Percentiles rank a stretch among this genome's conserved stretches.
These are phyloP conservation scores for Chaetomiaceae sp. DNA, from an alignment of 2,329 filamentous ascomycete genomes.

Conservation along the genomic window DNA sequence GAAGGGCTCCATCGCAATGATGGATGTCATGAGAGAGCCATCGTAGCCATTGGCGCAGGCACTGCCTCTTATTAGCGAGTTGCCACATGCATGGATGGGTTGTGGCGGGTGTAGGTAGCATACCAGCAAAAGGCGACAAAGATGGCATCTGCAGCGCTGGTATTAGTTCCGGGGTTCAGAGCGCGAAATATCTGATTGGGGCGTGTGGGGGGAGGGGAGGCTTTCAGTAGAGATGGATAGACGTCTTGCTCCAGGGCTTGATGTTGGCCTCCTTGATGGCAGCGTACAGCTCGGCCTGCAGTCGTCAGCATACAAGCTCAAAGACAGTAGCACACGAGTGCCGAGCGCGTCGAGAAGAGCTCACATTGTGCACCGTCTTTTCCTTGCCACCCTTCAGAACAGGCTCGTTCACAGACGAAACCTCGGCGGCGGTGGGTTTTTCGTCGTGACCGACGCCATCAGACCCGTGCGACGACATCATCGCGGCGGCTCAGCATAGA, in stretches of 20 bases:
- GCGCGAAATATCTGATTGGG: background rate
- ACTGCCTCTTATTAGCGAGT: background rate
- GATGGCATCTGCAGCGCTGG: constrained; percentile 32
- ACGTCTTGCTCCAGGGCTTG: constrained; percentile 36
- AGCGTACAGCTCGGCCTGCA: constrained; percentile 42
- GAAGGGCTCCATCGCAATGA: constrained; percentile 41
- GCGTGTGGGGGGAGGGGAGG: constrained; percentile 2
- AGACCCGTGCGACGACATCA: constrained; percentile 25
- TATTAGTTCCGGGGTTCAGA: background rate
- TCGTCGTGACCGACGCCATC: constrained; percentile 19
- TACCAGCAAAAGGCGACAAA: constrained; percentile 40
- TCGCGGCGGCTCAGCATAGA: constrained; percentile 5
- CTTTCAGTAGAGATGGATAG: constrained; percentile 37
- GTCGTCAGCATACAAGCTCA: background rate
- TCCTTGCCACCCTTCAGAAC: constrained; percentile 26
- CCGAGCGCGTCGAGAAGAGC: too few species aligned
- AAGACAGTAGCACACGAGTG: background rate
- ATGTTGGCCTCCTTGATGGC: constrained; percentile 42
- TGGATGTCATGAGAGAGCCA: constrained; percentile 39
- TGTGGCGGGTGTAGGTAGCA: too few species aligned
- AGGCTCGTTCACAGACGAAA: background rate
- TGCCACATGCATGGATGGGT: background rate
- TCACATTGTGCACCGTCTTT: constrained; percentile 38
- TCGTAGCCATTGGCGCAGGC: constrained; percentile 45
- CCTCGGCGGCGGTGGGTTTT: constrained; percentile 13